Base-by-base conservation (phyloP, 768 basidiomycete species). In the Lactarius deliciosus region DNA sequence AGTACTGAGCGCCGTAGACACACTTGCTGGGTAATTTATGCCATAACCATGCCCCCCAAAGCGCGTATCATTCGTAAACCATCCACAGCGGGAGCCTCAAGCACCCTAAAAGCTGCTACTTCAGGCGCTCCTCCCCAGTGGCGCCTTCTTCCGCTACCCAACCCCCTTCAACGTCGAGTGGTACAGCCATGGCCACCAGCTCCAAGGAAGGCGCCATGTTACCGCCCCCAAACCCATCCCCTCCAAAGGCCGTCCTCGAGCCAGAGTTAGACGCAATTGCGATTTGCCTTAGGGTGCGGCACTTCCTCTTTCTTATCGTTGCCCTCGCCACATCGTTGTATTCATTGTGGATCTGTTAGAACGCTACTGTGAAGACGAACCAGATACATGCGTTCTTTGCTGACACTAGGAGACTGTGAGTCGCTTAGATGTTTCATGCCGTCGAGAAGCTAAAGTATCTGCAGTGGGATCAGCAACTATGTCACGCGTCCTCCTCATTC, bases 331-430 rank as follows among this genome's bases (percentile, higher is more conserved):
- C 36, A 18, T 38, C 18, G 8, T 61, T 32, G 8, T 50, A 16
- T 41, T 59, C 2, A 36, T 30, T 11, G 5, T 61, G 59, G 25
- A 32, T 20, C 34, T 38, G 43, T 64, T 62, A 81, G 89, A 85
- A 85, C 70, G 84, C 86, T n/a, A 82, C 86, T 7, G 77, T 90
- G 5, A 90, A 86, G 74, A 87, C 89, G 2, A 89, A 84, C 6
- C 85, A 91, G 72, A 80, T 92, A 18, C 88, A 90, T 70, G 78
- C 80, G 9, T 92, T 90, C 73, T 87, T 90, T 72, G 80, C 83
- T 0, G 87, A 91, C 68, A 78, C 85, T 54, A 81, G 79, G 68
- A 84, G 81, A 77, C 79, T 91, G 91, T 91, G 72, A 69, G 86
- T 77, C 41, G n/a, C 57, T 41, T 18, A 18, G 38, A 53, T 41